A percentile compares a stretch with the other conserved stretches of the same genome.
Conservation (phyloP, 345 rosid species). For the Pugionium cornutum region DNA sequence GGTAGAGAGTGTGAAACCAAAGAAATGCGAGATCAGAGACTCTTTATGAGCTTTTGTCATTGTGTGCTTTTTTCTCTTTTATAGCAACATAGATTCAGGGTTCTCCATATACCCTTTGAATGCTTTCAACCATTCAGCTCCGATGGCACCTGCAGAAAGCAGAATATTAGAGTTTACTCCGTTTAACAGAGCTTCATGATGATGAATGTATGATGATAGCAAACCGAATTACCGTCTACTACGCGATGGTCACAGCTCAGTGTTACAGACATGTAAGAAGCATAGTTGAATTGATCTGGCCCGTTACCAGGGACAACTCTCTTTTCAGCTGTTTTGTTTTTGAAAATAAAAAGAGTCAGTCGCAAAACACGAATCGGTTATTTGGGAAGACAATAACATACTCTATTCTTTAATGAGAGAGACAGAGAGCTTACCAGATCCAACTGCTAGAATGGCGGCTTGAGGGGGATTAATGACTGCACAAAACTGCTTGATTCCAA, state of each 20-base stretch:
- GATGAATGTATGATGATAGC: constrained; percentile 12
- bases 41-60: constrained; percentile 11
- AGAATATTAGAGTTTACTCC: not conserved
- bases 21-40: constrained; percentile 25
- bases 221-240: constrained; percentile 62
- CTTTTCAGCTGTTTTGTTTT: constrained; percentile 70
- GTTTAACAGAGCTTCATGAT: not conserved
- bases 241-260: constrained; percentile 98
- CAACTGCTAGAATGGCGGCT: constrained; percentile 93
- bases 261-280: constrained; percentile 85
- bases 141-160: constrained; percentile 69
- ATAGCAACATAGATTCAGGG: constrained; percentile 94
- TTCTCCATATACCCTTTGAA: constrained; percentile 92
- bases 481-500: constrained; percentile 90
- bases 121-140: constrained; percentile 97
- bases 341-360: not conserved
- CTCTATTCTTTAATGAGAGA: constrained; percentile 20
- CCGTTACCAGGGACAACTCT: constrained; percentile 79
- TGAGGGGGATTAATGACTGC: constrained; percentile 97
- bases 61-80: constrained; percentile 20
- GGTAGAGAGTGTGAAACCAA: constrained; percentile 29
- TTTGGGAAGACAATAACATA: constrained; percentile 11
- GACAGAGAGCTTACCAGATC: constrained; percentile 61
- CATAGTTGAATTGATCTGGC: constrained; percentile 61
- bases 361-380: not conserved